Evolutionary conservation across 192 early-diverging fungal species (phyloP).

Genomic region (Phycomyces blakesleeanus): DNA sequence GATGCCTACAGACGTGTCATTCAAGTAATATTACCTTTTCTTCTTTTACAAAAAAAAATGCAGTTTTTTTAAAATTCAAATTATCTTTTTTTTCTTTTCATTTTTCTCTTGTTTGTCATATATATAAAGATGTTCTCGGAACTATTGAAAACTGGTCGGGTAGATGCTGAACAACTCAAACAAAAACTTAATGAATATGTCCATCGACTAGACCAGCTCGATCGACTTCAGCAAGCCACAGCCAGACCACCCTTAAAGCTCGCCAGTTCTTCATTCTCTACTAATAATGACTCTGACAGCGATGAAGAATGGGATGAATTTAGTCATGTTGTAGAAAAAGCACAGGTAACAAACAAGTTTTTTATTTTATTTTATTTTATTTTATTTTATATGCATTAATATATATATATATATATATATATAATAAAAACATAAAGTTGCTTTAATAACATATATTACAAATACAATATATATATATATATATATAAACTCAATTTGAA

Average conservation of each 20-base stretch:
- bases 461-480: too few relatives aligned
- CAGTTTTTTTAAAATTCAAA: neutral
- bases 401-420: too few relatives aligned
- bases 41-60: neutral
- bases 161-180: slow-evolving; percentile 19
- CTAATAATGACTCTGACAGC: neutral
- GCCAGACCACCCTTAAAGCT: neutral
- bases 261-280: neutral
- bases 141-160: neutral
- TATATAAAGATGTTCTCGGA: neutral
- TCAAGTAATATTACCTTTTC: slow-evolving; percentile 18
- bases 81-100: too few relatives aligned
- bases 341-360: too few relatives aligned
- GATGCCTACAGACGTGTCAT: slow-evolving; percentile 25
- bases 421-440: too few relatives aligned
- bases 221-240: slow-evolving; percentile 1
- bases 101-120: too few relatives aligned
- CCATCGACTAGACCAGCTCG: slow-evolving; percentile 28
- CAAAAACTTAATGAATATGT: slow-evolving; percentile 33
- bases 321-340: slow-evolving; percentile 17
- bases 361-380: too few relatives aligned
- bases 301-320: slow-evolving; percentile 4
- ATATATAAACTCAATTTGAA: neutral
- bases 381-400: too few relatives aligned
- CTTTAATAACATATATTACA: too few relatives aligned